Conservation (phyloP, 768 basidiomycete genomes). For the Collybia sp. region DNA sequence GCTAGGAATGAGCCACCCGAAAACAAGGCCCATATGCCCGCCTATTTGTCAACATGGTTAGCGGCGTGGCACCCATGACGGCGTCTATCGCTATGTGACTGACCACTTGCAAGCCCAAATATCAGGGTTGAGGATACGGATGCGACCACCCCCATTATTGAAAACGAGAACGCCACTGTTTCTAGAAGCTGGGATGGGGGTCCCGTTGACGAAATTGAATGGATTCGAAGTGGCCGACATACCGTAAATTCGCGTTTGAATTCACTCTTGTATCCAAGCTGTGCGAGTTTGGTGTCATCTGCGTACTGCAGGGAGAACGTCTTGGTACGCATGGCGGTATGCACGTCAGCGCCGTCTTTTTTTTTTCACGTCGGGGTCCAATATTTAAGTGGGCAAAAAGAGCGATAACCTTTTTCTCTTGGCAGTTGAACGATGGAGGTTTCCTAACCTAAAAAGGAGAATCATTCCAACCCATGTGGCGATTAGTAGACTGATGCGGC, state of each 20-base stretch:
- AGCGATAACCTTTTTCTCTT: too few species aligned
- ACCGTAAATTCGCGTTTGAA: slow-evolving; percentile 75
- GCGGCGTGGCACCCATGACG: not conserved
- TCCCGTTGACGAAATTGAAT: not conserved
- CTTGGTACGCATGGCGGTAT: too few species aligned
- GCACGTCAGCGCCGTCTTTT: too few species aligned
- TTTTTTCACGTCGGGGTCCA: too few species aligned
- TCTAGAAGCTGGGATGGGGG: slow-evolving; percentile 39
- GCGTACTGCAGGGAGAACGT: slow-evolving; percentile 15
- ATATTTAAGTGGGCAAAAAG: too few species aligned
- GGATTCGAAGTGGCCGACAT: not conserved
- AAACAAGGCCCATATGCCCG: slow-evolving; percentile 75
- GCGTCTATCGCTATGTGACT: slow-evolving; percentile 43
- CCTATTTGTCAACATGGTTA: slow-evolving; percentile 28
- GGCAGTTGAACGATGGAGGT: too few species aligned
- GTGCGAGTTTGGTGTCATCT: slow-evolving; percentile 56
- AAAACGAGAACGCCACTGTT: slow-evolving; percentile 63
- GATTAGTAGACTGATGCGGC: too few species aligned
- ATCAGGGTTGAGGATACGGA: slow-evolving; percentile 63
- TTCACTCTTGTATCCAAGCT: slow-evolving; percentile 68
- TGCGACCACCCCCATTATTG: slow-evolving; percentile 70
- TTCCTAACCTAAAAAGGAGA: too few species aligned
- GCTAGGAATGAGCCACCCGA: slow-evolving; percentile 71
- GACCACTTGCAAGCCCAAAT: slow-evolving; percentile 40
- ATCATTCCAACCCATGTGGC: too few species aligned